These are phyloP conservation scores for Pseudogymnoascus sp. DNA, from an alignment of 2,329 filamentous ascomycete species.

Conservation along the genomic window DNA sequence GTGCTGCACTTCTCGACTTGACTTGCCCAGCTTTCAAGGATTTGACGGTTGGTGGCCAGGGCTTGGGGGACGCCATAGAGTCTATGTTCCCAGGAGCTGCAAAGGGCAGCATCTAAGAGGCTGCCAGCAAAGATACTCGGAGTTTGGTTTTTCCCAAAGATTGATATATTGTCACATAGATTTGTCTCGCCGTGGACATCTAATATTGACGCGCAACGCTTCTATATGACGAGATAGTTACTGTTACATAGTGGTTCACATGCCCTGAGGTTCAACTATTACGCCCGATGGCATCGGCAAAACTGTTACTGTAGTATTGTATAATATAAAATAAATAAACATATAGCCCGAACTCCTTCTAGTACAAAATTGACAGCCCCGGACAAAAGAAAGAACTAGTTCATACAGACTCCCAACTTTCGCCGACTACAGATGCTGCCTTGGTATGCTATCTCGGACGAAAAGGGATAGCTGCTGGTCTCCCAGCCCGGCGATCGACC, in stretches of 20 bases:
- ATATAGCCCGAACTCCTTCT: not conserved
- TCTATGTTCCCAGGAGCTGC: slow-evolving; percentile 15
- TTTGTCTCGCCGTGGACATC: not conserved
- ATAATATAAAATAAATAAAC: not conserved
- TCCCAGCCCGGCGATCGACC: not conserved
- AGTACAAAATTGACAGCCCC: not conserved
- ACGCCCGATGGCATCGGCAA: not conserved
- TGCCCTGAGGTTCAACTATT: not conserved
- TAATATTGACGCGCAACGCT: not conserved
- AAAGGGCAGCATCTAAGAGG: slow-evolving; percentile 7
- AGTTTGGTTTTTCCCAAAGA: not conserved
- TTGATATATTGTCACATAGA: not conserved
- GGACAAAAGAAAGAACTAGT: not conserved
- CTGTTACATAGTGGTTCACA: not conserved
- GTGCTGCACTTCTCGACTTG: slow-evolving; percentile 25
- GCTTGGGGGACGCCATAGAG: slow-evolving; percentile 14
- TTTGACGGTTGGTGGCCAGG: slow-evolving; percentile 13
- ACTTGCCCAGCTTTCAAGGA: slow-evolving; percentile 30
- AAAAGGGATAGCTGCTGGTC: not conserved
- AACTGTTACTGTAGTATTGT: not conserved
- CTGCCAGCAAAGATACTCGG: not conserved
- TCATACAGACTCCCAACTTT: not conserved
- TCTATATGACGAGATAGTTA: not conserved
- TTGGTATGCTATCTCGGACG: not conserved
- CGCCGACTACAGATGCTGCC: not conserved